phyloP scores from a whole-genome alignment of 2,329 filamentous ascomycete genomes.

The Sodiomyces alkalinus region DNA sequence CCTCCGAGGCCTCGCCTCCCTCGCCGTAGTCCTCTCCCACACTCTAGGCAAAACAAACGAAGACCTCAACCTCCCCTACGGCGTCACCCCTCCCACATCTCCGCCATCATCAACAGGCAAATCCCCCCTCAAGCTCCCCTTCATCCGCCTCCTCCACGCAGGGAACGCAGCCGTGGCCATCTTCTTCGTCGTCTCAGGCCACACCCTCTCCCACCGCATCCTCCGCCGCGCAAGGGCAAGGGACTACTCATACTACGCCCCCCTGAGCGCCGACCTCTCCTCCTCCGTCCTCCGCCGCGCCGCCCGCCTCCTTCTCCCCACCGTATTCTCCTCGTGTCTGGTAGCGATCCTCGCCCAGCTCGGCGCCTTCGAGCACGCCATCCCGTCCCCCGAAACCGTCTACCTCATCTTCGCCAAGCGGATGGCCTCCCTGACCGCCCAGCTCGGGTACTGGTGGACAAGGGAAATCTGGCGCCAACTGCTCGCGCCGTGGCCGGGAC shows the following conservation, averaged over 20 bases:
- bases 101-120: too few relatives aligned
- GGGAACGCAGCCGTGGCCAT: constrained; percentile 26
- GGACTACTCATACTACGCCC: too few relatives aligned
- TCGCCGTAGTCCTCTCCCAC: constrained; percentile 26
- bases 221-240: too few relatives aligned
- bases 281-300: constrained; percentile 21
- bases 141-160: constrained; percentile 22
- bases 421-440: constrained; percentile 7
- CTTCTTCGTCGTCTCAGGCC: constrained; percentile 28
- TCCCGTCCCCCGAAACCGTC: constrained; percentile 21
- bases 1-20: constrained; percentile 24
- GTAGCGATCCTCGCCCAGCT: constrained; percentile 22
- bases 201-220: constrained; percentile 23
- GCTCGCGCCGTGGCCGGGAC: too few relatives aligned
- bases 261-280: constrained; percentile 19
- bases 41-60: constrained; percentile 25
- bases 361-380: constrained; percentile 19
- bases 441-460: too few relatives aligned
- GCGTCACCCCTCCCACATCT: constrained; percentile 17
- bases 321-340: constrained; percentile 23
- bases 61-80: constrained; percentile 23
- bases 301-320: constrained; percentile 23
- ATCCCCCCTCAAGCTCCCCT: too few relatives aligned
- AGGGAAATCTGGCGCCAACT: too few relatives aligned
- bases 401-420: constrained; percentile 24